Evolutionary conservation across 306 rosid species (phyloP), one percentile per base, ranked within the genome.

Genomic region (Luffa acutangula): DNA sequence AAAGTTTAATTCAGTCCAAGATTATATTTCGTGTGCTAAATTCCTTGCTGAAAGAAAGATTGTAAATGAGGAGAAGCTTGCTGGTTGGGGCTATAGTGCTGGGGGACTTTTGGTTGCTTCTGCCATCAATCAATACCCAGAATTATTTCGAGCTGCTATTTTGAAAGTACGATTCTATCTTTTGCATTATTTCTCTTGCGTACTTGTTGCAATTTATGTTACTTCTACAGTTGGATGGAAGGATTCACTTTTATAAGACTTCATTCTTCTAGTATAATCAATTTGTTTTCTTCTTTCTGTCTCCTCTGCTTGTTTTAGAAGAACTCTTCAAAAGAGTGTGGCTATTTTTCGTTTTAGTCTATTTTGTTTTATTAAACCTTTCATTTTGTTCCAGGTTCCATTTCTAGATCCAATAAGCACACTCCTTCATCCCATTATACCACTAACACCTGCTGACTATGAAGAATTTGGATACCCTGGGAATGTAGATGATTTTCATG

Each of bases 51-150:
- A 89, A 78, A 87, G 78, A 77, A 87, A 84, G 81, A 86, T 93
- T 62, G 93, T 91, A 78, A 81, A 87, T 79, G 93, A 90, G 83
- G 88, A 88, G 82, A 90, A 90, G 80, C 92, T 95, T 84, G 97
- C 98, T 78, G 93, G 90, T 77, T 89, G 91, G 88, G 97, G 97
- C 82, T 89, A 88, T 83, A 90, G 94, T 86, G 99, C 97, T 53
- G 97, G 97, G 83, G 98, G 99, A 71, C 94, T 93, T 81, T 80
- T 91, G 89, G 98, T 91, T 83, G 98, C 98, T 56, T 90, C 98
- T 7, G 93, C 98, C 77, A 87, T 96, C 79, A 96, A 96, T 83
- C 63, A 52, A 56, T 85, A 67, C 85, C 98, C 97, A 71, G 88
- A 96, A 74, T 82, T 93, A 89, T 96, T 96, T 62, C 85, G 79